Evolutionary conservation across 805 yeast species (phyloP), one percentile per base, ranked within the genome.

Genomic region (Ogataea naganishii): DNA sequence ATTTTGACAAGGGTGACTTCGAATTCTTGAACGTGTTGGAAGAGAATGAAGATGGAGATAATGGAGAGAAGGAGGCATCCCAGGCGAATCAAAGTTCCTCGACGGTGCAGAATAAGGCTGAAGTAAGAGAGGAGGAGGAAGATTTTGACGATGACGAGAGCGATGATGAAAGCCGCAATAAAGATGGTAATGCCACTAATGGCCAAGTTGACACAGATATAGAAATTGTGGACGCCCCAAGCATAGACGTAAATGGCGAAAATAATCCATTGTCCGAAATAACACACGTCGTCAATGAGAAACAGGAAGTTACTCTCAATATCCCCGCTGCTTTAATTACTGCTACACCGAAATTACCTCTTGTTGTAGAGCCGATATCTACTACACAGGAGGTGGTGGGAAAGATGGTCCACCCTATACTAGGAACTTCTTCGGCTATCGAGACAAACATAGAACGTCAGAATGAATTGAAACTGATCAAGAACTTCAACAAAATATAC

Each of bases 401-500:
- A 1, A 43, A 45, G 27, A 46, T 50, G 51, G 54, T 52, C 3
- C 58, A 53, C 36, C 60, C 60, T 5, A 44, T 57, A 12, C 27
- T 56, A 18, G 60, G 62, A 8, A 52, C 58, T 0, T 32, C 55
- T 3, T 56, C 59, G 1, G 60, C 58, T 6, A 37, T 56, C 48
- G 40, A 53, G 46, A 70, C 71, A 9, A 67, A 64, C 37, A 61
- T 64, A 27, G 61, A 55, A 30, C 51, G 52, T 18, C 53, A 47
- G 31, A 58, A 56, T 28, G 62, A 56, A 37, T 28, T 52, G 11
- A 53, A 51, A 30, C 34, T 71, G 26, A 72, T 80, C 34, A 71
- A 66, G 35, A 80, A 74, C 46, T 79, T 80, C 58, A 75, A 75
- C 54, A 78, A 72, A 40, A 71, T 80, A 4, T 81, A 81, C 45